Evolutionary conservation across 768 basidiomycete species (phyloP).

Genomic region (Rhizopogon rudus): DNA sequence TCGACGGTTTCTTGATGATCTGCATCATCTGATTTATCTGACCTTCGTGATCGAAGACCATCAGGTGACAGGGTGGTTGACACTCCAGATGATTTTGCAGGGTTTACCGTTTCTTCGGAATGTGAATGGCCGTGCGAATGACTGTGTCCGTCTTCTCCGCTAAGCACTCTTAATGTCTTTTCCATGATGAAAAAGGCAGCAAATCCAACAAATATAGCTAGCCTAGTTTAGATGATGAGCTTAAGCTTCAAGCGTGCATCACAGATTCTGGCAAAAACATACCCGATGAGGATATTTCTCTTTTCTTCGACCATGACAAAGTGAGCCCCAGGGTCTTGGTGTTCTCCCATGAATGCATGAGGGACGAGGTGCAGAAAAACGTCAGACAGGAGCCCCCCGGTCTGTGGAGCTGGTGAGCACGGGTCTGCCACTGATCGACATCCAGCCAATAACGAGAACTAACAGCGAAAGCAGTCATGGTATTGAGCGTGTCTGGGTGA

Average conservation of each 20-base stretch:
- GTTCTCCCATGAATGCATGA: conserved; percentile 88
- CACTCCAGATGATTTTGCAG: conserved; percentile 43
- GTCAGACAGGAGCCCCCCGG: conserved; percentile 88
- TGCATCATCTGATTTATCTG: conserved; percentile 14
- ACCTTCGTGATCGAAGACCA: conserved; percentile 47
- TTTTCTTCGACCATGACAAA: conserved; percentile 88
- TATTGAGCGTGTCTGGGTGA: conserved; percentile 78
- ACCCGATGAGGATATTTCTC: conserved; percentile 89
- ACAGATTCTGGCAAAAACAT: conserved; percentile 15
- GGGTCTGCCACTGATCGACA: conserved; percentile 9
- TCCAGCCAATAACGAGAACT: conserved; percentile 22
- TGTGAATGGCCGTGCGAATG: conserved; percentile 60
- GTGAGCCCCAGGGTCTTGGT: conserved; percentile 65
- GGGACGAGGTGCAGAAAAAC: conserved; percentile 91
- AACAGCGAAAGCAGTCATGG: conserved; percentile 92
- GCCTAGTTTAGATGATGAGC: conserved; percentile 32
- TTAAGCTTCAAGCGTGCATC: conserved; percentile 1
- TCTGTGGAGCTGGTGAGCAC: conserved; percentile 37
- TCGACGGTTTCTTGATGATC: conserved; percentile 22
- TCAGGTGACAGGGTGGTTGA: conserved; percentile 34
- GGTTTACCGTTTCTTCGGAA: conserved; percentile 23
- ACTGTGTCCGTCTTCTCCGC: conserved; percentile 50
- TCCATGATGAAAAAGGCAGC: conserved; percentile 92
- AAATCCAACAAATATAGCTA: conserved; percentile 84
- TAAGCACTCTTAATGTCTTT: conserved; percentile 80